Evolutionary conservation across 2,329 filamentous ascomycete genomes (phyloP).

Genomic region (Fusarium guadeloupense): DNA sequence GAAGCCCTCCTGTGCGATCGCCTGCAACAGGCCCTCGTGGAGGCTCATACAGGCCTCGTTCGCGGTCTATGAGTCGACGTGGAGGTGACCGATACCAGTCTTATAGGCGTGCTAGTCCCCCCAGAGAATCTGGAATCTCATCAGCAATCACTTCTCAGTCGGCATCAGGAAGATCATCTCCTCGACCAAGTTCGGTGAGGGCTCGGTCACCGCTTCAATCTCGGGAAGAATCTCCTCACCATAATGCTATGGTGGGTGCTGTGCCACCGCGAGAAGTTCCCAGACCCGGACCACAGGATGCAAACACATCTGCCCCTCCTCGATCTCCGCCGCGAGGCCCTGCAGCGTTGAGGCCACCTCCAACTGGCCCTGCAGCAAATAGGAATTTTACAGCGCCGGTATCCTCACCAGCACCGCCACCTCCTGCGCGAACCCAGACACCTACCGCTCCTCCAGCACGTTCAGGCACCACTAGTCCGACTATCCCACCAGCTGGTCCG

Average conservation of each 20-base stretch:
- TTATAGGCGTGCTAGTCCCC: constrained; percentile 59
- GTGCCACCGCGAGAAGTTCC: constrained; percentile 43
- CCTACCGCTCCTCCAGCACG: constrained; percentile 47
- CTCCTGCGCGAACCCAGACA: constrained; percentile 48
- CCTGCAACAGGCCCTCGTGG: constrained; percentile 47
- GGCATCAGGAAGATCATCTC: constrained; percentile 62
- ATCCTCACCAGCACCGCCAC: constrained; percentile 47
- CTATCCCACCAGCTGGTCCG: constrained; percentile 63
- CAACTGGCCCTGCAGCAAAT: constrained; percentile 53
- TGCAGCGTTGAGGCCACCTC: constrained; percentile 61
- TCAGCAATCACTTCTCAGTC: constrained; percentile 62
- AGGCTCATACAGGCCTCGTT: constrained; percentile 62
- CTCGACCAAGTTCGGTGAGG: constrained; percentile 58
- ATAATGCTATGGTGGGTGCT: constrained; percentile 36
- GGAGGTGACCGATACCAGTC: constrained; percentile 55
- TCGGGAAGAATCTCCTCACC: constrained; percentile 52
- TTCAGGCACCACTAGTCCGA: constrained; percentile 56
- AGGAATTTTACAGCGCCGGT: constrained; percentile 53
- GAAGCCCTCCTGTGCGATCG: constrained; percentile 45
- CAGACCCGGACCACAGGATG: constrained; percentile 43
- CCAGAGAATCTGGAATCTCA: constrained; percentile 59
- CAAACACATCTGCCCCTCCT: constrained; percentile 39
- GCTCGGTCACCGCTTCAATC: constrained; percentile 57
- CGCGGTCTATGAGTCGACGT: constrained; percentile 60
- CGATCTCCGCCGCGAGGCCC: constrained; percentile 65